phyloP scores from a whole-genome alignment of 2,329 filamentous ascomycete genomes.

The Calonectria montana region DNA sequence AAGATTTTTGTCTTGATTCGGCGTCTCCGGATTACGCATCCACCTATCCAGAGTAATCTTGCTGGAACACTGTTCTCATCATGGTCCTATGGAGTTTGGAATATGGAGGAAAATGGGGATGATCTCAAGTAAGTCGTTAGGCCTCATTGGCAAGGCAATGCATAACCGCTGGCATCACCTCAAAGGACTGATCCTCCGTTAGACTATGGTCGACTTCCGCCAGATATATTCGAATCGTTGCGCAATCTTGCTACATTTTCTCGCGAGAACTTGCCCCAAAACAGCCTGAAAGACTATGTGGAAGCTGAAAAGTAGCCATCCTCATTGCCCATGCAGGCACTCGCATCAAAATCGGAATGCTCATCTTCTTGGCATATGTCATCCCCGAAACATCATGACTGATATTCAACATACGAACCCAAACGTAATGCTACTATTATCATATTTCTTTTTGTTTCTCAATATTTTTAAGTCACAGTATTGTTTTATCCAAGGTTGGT shows the following conservation, averaged over 20 bases:
- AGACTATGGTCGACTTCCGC: not conserved
- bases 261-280: not conserved
- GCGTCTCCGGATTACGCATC: not conserved
- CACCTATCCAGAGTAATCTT: not conserved
- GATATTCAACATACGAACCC: not conserved
- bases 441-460: not conserved
- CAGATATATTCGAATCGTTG: not conserved
- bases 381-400: not conserved
- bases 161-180: not conserved
- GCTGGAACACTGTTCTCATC: not conserved
- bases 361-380: not conserved
- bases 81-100: not conserved
- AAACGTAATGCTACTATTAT: not conserved
- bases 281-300: not conserved
- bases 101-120: not conserved
- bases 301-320: not conserved
- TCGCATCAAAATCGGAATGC: not conserved
- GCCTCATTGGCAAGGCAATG: not conserved
- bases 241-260: not conserved
- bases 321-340: not conserved
- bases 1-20: not conserved
- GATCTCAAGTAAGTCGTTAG: not conserved
- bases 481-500: not conserved
- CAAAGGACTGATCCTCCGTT: not conserved
- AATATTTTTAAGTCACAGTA: not conserved